These are phyloP conservation scores for Penicillium freii DNA, from an alignment of 2,329 filamentous ascomycete species.

Conservation along the genomic window DNA sequence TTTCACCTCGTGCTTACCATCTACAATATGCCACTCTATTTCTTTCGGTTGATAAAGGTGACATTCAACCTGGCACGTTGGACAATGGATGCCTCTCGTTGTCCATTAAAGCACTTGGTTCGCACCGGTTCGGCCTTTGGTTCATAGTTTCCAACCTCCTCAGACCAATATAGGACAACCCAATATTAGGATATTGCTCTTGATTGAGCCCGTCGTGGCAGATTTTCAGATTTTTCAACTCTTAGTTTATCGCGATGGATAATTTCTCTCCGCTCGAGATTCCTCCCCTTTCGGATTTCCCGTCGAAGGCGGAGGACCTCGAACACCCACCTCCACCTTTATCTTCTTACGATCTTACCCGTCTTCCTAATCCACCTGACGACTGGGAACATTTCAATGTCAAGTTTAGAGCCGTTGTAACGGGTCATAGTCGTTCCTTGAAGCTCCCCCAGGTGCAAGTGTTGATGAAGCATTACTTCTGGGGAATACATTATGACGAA, in stretches of 20 bases:
- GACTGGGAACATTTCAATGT: slow-evolving; percentile 10
- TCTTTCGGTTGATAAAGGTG: background rate
- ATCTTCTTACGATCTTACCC: slow-evolving; percentile 5
- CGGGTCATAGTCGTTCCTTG: background rate
- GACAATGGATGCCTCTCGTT: slow-evolving; percentile 1
- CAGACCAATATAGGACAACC: background rate
- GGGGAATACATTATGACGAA: slow-evolving; percentile 25
- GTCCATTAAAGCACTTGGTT: slow-evolving; percentile 6
- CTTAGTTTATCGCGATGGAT: background rate
- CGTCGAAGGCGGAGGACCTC: background rate
- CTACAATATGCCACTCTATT: slow-evolving; percentile 1
- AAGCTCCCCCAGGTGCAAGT: background rate
- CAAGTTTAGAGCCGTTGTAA: background rate
- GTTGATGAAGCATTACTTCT: slow-evolving; percentile 23
- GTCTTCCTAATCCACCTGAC: slow-evolving; percentile 10
- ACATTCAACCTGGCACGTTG: background rate
- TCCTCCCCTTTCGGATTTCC: background rate
- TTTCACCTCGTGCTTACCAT: slow-evolving; percentile 3
- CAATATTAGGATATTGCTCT: background rate
- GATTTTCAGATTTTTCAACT: background rate
- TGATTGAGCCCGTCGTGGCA: background rate
- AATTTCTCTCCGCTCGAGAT: background rate
- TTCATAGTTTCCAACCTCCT: background rate
- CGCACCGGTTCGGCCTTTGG: background rate
- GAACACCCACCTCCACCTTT: background rate